A percentile compares a stretch with the other conserved stretches of the same genome.
These are phyloP conservation scores for Penicillium cosmopolitanum DNA, from an alignment of 495 filamentous ascomycete species.

Conservation along the genomic window DNA sequence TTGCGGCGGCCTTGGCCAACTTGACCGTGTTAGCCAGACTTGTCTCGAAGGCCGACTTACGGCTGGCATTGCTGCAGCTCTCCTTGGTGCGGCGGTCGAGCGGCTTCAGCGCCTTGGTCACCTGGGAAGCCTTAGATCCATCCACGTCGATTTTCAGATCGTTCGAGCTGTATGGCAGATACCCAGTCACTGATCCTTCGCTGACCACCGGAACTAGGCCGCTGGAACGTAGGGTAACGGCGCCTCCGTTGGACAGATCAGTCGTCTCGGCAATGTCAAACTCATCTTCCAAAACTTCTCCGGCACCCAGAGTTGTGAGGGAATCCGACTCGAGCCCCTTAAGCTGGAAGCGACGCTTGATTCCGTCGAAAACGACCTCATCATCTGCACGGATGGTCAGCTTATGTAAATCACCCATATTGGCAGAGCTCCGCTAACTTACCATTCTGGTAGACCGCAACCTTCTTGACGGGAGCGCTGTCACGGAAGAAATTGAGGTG, in stretches of 20 bases:
- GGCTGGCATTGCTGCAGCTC: constrained; percentile 52
- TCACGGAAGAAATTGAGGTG: constrained; percentile 67
- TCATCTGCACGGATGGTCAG: constrained; percentile 35
- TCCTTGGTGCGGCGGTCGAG: constrained; percentile 55
- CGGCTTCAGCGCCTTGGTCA: constrained; percentile 45
- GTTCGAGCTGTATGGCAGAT: constrained; percentile 30
- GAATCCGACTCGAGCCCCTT: constrained; percentile 50
- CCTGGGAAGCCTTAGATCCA: constrained; percentile 51
- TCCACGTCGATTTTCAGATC: constrained; percentile 45
- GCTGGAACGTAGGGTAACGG: constrained; percentile 50
- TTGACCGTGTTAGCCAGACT: constrained; percentile 54
- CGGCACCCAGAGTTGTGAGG: constrained; percentile 59
- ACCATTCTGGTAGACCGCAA: constrained; percentile 57
- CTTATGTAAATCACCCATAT: no score
- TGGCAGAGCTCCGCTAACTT: constrained; percentile 20
- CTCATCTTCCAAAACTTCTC: constrained; percentile 56
- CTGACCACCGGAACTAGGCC: constrained; percentile 52
- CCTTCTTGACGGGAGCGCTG: constrained; percentile 61
- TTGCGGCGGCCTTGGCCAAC: constrained; percentile 56
- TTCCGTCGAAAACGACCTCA: constrained; percentile 59
- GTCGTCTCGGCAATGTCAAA: constrained; percentile 62
- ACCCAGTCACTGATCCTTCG: constrained; percentile 35
- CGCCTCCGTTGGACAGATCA: constrained; percentile 55
- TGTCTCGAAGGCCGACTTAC: constrained; percentile 41
- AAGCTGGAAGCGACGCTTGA: constrained; percentile 53